Evolutionary conservation across 108 stramenopile genomes (phyloP).

Genomic region (Skeletonema grethae): DNA sequence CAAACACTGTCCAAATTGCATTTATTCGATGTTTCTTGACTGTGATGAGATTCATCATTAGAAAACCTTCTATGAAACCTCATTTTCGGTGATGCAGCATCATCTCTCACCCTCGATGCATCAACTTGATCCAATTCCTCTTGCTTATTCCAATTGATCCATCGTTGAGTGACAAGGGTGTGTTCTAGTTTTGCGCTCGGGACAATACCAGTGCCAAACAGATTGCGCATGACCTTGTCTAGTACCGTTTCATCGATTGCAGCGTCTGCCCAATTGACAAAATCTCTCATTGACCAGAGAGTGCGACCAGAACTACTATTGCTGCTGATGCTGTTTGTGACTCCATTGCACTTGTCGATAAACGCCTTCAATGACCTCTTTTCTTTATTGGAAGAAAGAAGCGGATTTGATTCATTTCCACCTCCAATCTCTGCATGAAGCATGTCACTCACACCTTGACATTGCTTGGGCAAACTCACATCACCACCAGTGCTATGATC

Average conservation of each 20-base stretch:
- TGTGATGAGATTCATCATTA: slow-evolving; percentile 7
- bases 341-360: slow-evolving; percentile 8
- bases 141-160: slow-evolving; percentile 71
- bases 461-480: slow-evolving; percentile 4
- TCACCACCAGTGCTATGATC: not conserved
- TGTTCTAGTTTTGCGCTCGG: slow-evolving; percentile 62
- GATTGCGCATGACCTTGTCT: slow-evolving; percentile 59
- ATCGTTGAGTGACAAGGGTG: slow-evolving; percentile 60
- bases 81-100: slow-evolving; percentile 9
- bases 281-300: slow-evolving; percentile 53
- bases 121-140: slow-evolving; percentile 13
- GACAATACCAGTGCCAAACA: slow-evolving; percentile 69
- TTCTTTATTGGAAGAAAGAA: slow-evolving; percentile 6
- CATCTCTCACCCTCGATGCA: slow-evolving; percentile 7
- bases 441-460: slow-evolving; percentile 21
- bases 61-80: slow-evolving; percentile 31
- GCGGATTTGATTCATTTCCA: not conserved
- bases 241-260: slow-evolving; percentile 67
- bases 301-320: not conserved
- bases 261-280: slow-evolving; percentile 50
- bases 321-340: not conserved
- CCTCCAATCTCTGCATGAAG: slow-evolving; percentile 6
- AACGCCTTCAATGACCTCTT: slow-evolving; percentile 2
- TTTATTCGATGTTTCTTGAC: not conserved
- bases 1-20: slow-evolving; percentile 31